Percentiles rank a stretch among this genome's conserved stretches.
Evolutionary conservation across 768 basidiomycete genomes (phyloP).

Genomic region (Termitomyces sp.): DNA sequence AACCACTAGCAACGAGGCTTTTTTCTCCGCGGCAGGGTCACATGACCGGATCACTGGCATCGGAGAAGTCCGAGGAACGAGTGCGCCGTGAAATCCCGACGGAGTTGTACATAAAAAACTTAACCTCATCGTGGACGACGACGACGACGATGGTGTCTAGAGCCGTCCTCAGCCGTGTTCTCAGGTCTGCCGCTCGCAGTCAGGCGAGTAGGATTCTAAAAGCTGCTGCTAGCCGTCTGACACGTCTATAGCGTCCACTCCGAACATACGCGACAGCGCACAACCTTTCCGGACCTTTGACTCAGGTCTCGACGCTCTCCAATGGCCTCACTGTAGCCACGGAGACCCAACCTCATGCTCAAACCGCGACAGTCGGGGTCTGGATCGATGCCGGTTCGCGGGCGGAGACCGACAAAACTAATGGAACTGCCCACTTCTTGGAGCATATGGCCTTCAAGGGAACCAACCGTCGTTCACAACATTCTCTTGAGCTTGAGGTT

Average conservation of each 20-base stretch:
- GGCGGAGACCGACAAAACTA: constrained; percentile 92
- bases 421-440: constrained; percentile 96
- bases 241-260: constrained; percentile 19
- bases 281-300: constrained; percentile 64
- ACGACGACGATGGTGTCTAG: constrained; percentile 25
- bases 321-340: constrained; percentile 97
- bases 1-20: too few relatives aligned
- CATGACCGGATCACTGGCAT: neutral
- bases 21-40: neutral
- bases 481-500: constrained; percentile 90
- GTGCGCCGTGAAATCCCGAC: constrained; percentile 16
- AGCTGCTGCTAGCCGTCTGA: neutral
- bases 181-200: constrained; percentile 18
- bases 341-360: constrained; percentile 81
- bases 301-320: constrained; percentile 86
- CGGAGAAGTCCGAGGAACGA: constrained; percentile 9
- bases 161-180: constrained; percentile 23
- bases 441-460: constrained; percentile 99
- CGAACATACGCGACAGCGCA: constrained; percentile 74
- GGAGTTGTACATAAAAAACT: constrained; percentile 11
- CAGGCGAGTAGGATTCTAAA: constrained; percentile 3
- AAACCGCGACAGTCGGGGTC: constrained; percentile 97
- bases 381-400: constrained; percentile 99
- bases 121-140: constrained; percentile 14
- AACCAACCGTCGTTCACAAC: constrained; percentile 82